Percentiles rank a stretch among this genome's conserved stretches.
Conservation (phyloP, 768 basidiomycete species). For the Rickenella mellea region DNA sequence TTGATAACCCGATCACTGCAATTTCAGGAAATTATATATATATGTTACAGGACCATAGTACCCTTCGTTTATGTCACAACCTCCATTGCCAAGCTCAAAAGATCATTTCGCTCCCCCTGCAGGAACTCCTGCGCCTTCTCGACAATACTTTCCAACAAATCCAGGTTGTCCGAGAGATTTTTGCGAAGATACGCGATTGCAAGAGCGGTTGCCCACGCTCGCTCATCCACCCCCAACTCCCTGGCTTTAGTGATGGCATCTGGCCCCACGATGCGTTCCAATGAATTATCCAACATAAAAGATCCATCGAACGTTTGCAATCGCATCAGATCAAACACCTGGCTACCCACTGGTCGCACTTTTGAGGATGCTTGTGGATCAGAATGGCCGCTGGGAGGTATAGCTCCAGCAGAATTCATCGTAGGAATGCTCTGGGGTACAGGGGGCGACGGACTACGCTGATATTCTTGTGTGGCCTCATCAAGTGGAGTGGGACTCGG, state of each 20-base stretch:
- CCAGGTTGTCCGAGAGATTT: constrained; percentile 26
- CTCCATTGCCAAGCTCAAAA: too few relatives aligned
- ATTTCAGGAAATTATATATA: too few relatives aligned
- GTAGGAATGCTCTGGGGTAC: neutral
- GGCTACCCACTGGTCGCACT: neutral
- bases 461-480: too few relatives aligned
- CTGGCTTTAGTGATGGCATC: constrained; percentile 21
- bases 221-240: too few relatives aligned
- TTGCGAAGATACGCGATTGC: constrained; percentile 35
- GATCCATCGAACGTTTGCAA: constrained; percentile 40
- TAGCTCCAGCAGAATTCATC: neutral
- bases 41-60: too few relatives aligned
- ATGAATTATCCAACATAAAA: constrained; percentile 23
- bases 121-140: constrained; percentile 35
- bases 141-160: constrained; percentile 31
- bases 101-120: too few relatives aligned
- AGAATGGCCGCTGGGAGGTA: neutral
- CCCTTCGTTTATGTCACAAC: too few relatives aligned
- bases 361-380: neutral
- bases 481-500: too few relatives aligned
- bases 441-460: neutral
- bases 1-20: too few relatives aligned
- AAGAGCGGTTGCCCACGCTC: constrained; percentile 40
- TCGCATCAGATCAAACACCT: constrained; percentile 26
- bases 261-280: constrained; percentile 28